phyloP scores from a whole-genome alignment of 2,329 filamentous ascomycete genomes.

The Aspergillus sp. region DNA sequence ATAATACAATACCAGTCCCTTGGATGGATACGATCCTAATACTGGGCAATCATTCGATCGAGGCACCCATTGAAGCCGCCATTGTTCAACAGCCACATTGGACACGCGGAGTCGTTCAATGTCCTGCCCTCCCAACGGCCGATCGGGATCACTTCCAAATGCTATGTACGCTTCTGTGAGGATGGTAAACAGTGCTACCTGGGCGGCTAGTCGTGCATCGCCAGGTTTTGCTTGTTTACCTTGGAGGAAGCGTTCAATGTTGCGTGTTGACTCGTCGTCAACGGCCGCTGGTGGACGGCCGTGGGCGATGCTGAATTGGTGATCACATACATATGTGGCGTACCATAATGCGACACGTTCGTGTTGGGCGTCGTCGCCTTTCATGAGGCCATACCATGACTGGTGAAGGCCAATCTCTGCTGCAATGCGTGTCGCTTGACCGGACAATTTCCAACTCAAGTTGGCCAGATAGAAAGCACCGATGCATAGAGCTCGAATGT shows the following conservation, averaged over 20 bases:
- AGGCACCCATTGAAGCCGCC: slow-evolving; percentile 47
- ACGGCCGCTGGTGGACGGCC: slow-evolving; percentile 55
- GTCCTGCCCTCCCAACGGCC: slow-evolving; percentile 48
- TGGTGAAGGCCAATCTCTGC: slow-evolving; percentile 55
- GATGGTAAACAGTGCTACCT: slow-evolving; percentile 55
- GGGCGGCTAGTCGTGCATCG: slow-evolving; percentile 54
- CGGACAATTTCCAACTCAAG: slow-evolving; percentile 58
- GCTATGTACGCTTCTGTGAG: slow-evolving; percentile 53
- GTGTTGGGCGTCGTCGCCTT: slow-evolving; percentile 45
- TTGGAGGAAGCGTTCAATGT: slow-evolving; percentile 54
- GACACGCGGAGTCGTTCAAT: slow-evolving; percentile 45
- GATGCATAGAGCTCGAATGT: slow-evolving; percentile 56
- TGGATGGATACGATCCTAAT: slow-evolving; percentile 46
- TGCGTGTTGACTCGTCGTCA: slow-evolving; percentile 54
- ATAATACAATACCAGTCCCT: slow-evolving; percentile 49
- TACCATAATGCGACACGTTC: slow-evolving; percentile 59
- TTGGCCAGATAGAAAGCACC: slow-evolving; percentile 61
- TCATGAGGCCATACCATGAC: slow-evolving; percentile 47
- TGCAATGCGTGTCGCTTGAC: slow-evolving; percentile 54
- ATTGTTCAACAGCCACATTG: slow-evolving; percentile 47
- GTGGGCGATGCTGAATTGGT: slow-evolving; percentile 61
- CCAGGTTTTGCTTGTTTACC: slow-evolving; percentile 48
- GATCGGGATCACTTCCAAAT: slow-evolving; percentile 54
- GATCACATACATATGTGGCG: slow-evolving; percentile 60
- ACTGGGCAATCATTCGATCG: slow-evolving; percentile 44